Base-by-base conservation (phyloP, 2,329 filamentous ascomycete species). In the Magnaporthiopsis incrustans region DNA sequence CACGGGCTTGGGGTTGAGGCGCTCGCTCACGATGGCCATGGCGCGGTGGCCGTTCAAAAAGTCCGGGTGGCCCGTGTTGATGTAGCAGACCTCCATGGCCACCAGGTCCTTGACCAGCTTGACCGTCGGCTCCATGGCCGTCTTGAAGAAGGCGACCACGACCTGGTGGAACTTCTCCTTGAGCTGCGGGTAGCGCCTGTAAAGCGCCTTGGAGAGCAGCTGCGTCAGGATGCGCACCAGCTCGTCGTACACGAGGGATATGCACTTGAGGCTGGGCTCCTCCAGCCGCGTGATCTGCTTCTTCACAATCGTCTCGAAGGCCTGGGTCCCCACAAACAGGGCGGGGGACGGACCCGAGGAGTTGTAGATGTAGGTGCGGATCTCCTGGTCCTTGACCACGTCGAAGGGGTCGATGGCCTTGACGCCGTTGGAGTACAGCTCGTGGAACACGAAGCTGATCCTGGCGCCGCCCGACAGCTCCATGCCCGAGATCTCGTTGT, bases 391-490 rank as follows among this genome's bases (percentile, higher is more conserved):
- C 81, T 98, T 99, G 76, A 98, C 92, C 68, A 93, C 85, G 71
- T 99, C 95, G 75, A 99, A 99, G 50, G 95, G 95, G 76, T 99
- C 96, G 58, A 99, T 89, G 1, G 95, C 93, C 83, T 98, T 98
- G 75, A 99, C 85, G 79, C 95, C 95, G 75, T 98, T 98, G 65
- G 92, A 89, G 79, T 99, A 99, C 22, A 99, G 84, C 77, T 99
- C 95, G 78, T 99, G 95, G 85, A 98, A 99, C 59, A 99, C 95
- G 74, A 99, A 99, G 75, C 92, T 97, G 76, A 99, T 99, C 85
- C 95, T 90, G 63, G 95, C 95, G 80, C 95, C 95, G 67, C 95
- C 95, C 7, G 95, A 98, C 67, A 99, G 83, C 76, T 99, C 95
- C 1, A 90, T 85, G 77, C 92, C 97, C 30, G 95, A 98, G 4